Conservation (phyloP, 257 asterid species). For the Nicotiana obtusifolia region DNA sequence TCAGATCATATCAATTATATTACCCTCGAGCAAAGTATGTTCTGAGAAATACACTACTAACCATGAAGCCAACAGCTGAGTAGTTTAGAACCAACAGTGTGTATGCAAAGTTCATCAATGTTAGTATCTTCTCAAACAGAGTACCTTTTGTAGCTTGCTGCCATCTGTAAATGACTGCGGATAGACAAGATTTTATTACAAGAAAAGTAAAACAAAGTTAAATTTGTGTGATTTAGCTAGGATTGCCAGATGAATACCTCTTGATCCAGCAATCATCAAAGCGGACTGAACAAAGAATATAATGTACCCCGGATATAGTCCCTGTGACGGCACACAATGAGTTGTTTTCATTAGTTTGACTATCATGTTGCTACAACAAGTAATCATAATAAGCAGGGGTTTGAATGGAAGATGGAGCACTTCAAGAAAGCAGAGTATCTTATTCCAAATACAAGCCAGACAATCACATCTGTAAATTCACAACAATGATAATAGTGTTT, state of each 20-base stretch:
- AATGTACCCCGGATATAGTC: slow-evolving; percentile 85
- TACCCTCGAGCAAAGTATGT: not conserved
- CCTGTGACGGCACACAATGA: slow-evolving; percentile 35
- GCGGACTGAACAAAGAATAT: slow-evolving; percentile 88
- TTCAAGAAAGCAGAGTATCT: not conserved
- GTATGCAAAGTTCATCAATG: slow-evolving; percentile 53
- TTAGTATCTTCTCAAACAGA: slow-evolving; percentile 39
- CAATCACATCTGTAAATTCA: not conserved
- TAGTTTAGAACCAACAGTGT: slow-evolving; percentile 72
- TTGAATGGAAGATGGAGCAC: not conserved
- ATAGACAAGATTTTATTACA: slow-evolving; percentile 17
- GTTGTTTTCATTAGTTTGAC: slow-evolving; percentile 7
- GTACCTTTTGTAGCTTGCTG: slow-evolving; percentile 60
- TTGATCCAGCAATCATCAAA: slow-evolving; percentile 81
- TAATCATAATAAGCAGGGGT: not conserved
- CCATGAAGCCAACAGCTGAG: slow-evolving; percentile 87
- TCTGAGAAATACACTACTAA: slow-evolving; percentile 19
- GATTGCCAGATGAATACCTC: slow-evolving; percentile 39
- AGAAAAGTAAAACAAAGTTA: not conserved
- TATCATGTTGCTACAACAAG: not conserved
- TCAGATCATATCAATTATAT: not conserved
- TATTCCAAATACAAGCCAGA: not conserved
- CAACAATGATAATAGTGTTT: not conserved
- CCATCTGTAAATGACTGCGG: slow-evolving; percentile 61
- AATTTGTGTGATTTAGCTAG: not conserved